Conservation (phyloP, 495 filamentous ascomycete species). For the Arthonia radiata region DNA sequence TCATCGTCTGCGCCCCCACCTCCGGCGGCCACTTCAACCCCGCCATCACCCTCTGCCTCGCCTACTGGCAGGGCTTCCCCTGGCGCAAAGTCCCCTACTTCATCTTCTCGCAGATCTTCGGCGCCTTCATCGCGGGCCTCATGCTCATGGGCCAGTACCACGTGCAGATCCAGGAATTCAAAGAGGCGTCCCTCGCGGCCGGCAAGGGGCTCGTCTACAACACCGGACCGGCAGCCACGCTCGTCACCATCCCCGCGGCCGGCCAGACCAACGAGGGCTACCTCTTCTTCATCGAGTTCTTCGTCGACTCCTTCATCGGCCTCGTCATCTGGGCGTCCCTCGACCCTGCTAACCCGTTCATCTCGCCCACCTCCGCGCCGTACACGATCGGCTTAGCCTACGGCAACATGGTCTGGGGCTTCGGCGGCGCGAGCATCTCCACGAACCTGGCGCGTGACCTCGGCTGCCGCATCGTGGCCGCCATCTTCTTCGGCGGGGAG, state of each 20-base stretch:
- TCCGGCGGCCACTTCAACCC: slow-evolving; percentile 29
- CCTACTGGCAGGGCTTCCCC: slow-evolving; percentile 27
- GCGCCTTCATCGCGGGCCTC: slow-evolving; percentile 24
- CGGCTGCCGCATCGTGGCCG: slow-evolving; percentile 26
- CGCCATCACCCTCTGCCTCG: slow-evolving; percentile 23
- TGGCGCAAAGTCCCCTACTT: slow-evolving; percentile 25
- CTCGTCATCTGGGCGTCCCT: slow-evolving; percentile 28
- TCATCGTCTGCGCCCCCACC: slow-evolving; percentile 24
- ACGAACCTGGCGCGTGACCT: slow-evolving; percentile 28
- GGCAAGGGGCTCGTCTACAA: slow-evolving; percentile 17
- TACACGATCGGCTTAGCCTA: slow-evolving; percentile 26
- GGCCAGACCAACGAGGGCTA: slow-evolving; percentile 22
- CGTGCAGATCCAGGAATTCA: slow-evolving; percentile 18
- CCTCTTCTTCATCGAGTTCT: slow-evolving; percentile 27
- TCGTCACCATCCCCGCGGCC: slow-evolving; percentile 19
- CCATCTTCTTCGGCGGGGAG: slow-evolving; percentile 27
- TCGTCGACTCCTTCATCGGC: slow-evolving; percentile 26
- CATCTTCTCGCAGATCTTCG: slow-evolving; percentile 27
- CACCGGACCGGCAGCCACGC: slow-evolving; percentile 21
- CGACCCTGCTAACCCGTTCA: slow-evolving; percentile 28
- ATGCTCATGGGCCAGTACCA: slow-evolving; percentile 25
- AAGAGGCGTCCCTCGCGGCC: slow-evolving; percentile 9
- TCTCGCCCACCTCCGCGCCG: slow-evolving; percentile 18
- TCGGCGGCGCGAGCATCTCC: slow-evolving; percentile 21
- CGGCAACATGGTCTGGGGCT: slow-evolving; percentile 23